Percentiles rank a stretch among this genome's conserved stretches.
Evolutionary conservation across 352 stramenopile species (phyloP).

Genomic region (Thalassiosira hispida): DNA sequence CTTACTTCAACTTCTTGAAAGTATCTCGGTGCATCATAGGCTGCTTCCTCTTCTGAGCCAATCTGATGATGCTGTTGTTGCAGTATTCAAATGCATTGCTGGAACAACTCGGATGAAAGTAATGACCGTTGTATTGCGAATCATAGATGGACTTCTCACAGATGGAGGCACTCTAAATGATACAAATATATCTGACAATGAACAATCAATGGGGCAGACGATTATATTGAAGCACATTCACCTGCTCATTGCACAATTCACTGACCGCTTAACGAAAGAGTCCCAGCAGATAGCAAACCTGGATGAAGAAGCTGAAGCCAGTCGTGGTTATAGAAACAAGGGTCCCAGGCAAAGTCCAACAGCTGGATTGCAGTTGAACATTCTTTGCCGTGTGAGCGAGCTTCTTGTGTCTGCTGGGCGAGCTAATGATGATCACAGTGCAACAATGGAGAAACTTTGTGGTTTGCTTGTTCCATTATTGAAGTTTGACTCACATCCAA

Average conservation of each 20-base stretch:
- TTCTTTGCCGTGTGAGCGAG: conserved; percentile 81
- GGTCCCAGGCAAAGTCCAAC: conserved; percentile 31
- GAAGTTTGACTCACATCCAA: conserved; percentile 62
- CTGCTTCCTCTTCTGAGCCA: conserved; percentile 68
- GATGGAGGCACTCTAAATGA: conserved; percentile 46
- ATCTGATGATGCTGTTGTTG: conserved; percentile 56
- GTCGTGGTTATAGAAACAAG: conserved; percentile 21
- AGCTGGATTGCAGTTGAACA: conserved; percentile 64
- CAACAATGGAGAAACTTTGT: conserved; percentile 67
- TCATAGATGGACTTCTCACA: conserved; percentile 79
- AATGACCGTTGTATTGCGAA: conserved; percentile 62
- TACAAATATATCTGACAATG: neutral
- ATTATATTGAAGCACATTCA: conserved; percentile 64
- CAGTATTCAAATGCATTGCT: conserved; percentile 79
- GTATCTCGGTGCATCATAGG: conserved; percentile 60
- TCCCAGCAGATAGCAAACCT: conserved; percentile 52
- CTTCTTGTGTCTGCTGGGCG: conserved; percentile 57
- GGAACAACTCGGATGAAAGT: conserved; percentile 65
- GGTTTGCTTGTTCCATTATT: conserved; percentile 77
- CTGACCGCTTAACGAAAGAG: conserved; percentile 45
- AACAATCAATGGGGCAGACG: conserved; percentile 32
- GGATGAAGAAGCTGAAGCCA: conserved; percentile 43
- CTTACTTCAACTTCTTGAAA: conserved; percentile 72
- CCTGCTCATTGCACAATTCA: conserved; percentile 67
- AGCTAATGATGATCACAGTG: conserved; percentile 37